phyloP scores from a whole-genome alignment of 108 stramenopile genomes.

The Pseudonitzschia multistriata region DNA sequence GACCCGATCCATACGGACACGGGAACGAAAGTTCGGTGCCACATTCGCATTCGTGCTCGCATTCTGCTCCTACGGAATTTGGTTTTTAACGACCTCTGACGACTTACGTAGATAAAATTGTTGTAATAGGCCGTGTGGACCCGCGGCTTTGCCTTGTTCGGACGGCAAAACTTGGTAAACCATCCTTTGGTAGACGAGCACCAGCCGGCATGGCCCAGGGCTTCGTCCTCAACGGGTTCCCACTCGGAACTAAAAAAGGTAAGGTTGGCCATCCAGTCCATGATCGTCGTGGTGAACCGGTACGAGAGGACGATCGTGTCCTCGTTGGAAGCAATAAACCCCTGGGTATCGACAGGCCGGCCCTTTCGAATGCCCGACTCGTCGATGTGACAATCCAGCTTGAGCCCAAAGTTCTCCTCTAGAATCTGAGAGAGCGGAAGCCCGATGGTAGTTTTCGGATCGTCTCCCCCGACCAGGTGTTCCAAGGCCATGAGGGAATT shows the following conservation, averaged over 20 bases:
- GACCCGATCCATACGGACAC: no score
- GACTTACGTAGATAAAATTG: constrained; percentile 22
- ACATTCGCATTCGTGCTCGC: no score
- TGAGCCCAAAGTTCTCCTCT: constrained; percentile 18
- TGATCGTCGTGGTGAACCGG: constrained; percentile 29
- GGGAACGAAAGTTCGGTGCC: background rate
- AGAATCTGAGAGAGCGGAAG: constrained; percentile 24
- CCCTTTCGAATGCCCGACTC: constrained; percentile 17
- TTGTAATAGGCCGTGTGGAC: constrained; percentile 41
- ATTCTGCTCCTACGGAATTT: background rate
- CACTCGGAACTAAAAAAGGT: constrained; percentile 23
- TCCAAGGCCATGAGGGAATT: constrained; percentile 26
- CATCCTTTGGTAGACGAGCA: constrained; percentile 10
- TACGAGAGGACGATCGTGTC: constrained; percentile 29
- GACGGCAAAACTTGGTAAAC: constrained; percentile 7
- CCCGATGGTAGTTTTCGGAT: background rate
- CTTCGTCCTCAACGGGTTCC: constrained; percentile 24
- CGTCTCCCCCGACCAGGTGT: constrained; percentile 24
- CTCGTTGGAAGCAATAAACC: constrained; percentile 35
- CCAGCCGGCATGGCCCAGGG: constrained; percentile 29
- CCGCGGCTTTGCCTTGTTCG: constrained; percentile 24
- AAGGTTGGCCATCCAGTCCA: constrained; percentile 38
- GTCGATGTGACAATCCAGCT: constrained; percentile 30
- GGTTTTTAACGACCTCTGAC: background rate
- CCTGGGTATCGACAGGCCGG: constrained; percentile 31